Evolutionary conservation across 2,329 filamentous ascomycete genomes (phyloP).

Genomic region (Ophiocordyceps australis): DNA sequence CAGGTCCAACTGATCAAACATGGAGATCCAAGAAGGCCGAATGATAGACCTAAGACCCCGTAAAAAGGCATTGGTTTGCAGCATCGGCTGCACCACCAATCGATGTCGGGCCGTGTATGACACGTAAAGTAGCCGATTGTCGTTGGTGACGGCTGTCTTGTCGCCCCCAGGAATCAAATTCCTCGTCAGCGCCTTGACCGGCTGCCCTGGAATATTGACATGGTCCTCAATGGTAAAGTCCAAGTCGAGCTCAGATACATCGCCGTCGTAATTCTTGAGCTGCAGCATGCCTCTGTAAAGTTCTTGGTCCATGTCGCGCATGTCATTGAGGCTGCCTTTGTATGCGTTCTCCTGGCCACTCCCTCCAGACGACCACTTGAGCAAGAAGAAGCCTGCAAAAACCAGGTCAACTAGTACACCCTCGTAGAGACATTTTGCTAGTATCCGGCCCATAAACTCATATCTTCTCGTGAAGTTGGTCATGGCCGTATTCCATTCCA

Average conservation of each 20-base stretch:
- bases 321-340: slow-evolving; percentile 84
- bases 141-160: slow-evolving; percentile 66
- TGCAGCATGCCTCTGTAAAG: slow-evolving; percentile 72
- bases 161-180: slow-evolving; percentile 65
- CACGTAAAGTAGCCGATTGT: slow-evolving; percentile 88
- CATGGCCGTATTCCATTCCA: slow-evolving; percentile 38
- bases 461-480: slow-evolving; percentile 51
- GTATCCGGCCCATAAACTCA: slow-evolving; percentile 81
- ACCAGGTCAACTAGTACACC: slow-evolving; percentile 84
- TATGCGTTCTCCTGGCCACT: slow-evolving; percentile 48
- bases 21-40: slow-evolving; percentile 80
- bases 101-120: slow-evolving; percentile 80
- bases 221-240: slow-evolving; percentile 82
- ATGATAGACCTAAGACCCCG: slow-evolving; percentile 76
- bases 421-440: slow-evolving; percentile 95
- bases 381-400: slow-evolving; percentile 88
- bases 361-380: slow-evolving; percentile 79
- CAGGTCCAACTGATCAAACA: slow-evolving; percentile 95
- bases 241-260: slow-evolving; percentile 53
- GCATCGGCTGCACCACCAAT: slow-evolving; percentile 58
- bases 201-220: slow-evolving; percentile 24
- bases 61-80: slow-evolving; percentile 79
- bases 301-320: slow-evolving; percentile 78
- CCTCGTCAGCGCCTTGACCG: slow-evolving; percentile 45
- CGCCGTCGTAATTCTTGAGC: slow-evolving; percentile 70